Evolutionary conservation across 1,284 basidiomycete genomes (phyloP), one percentile per base, ranked within the genome.

Genomic region (Spongispora temasekensis): DNA sequence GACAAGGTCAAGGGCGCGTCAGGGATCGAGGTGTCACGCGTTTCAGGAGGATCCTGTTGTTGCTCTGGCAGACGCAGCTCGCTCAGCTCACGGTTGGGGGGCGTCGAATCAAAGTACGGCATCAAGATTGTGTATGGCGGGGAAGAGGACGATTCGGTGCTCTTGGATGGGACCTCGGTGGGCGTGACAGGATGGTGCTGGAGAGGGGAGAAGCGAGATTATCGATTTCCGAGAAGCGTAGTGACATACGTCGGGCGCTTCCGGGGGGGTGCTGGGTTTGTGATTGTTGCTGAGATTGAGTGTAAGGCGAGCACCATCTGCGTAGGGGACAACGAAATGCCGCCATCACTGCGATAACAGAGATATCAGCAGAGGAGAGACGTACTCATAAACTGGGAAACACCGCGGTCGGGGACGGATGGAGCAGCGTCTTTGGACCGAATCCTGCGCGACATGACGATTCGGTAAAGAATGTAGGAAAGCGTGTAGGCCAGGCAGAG

Each of bases 321-420:
- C n/a, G 44, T 21, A 40, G n/a, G 19, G 10, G 27, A 50, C 19
- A 1, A 27, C 21, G 48, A 3, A 31, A 27, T 15, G 37, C 15
- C 28, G 40, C 35, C 2, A 53, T 44, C 44, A 44, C 28, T 15
- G 8, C 4, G 19, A 42, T 44, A n/a, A 13, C 35, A 15, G 25
- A 15, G 32, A 19, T 35, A 9, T 27, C 8, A 5, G 25, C 32
- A 12, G n/a, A 50, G 37, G 25, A 42, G n/a, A 4, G 40, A 70
- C 68, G 5, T 51, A 70, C 68, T 70, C 71, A 73, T 73, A 6
- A 73, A 71, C 53, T 61, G 71, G 50, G 68, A 60, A 7, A 75
- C 68, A 5, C 61, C 64, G 4, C 68, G 70, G 28, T 69, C 66
- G 6, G 72, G 64, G 27, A 58, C 52, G 9, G 64, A 64, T 23